Percentiles rank a stretch among this genome's conserved stretches.
Conservation (phyloP, 2,329 filamentous ascomycete species). For the Trichoderma simmonsii region DNA sequence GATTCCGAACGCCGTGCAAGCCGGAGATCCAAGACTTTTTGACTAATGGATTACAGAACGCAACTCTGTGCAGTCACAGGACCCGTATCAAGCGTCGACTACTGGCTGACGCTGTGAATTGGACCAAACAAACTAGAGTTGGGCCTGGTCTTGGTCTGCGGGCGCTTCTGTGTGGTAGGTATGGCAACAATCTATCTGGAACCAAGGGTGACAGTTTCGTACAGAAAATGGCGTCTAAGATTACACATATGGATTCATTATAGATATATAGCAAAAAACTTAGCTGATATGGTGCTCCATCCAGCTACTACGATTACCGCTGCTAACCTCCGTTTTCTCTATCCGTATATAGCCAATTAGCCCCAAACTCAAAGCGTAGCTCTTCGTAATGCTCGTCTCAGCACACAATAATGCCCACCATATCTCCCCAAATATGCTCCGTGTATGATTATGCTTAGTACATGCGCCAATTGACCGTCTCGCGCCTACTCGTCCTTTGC, state of each 20-base stretch:
- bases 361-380: not conserved
- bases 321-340: constrained; percentile 1
- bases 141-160: not conserved
- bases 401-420: not conserved
- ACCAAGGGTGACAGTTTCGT: not conserved
- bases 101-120: not conserved
- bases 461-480: not conserved
- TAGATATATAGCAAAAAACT: not conserved
- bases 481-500: constrained; percentile 31
- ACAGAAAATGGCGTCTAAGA: not conserved
- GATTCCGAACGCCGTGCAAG: not conserved
- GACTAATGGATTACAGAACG: not conserved
- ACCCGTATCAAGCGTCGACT: not conserved
- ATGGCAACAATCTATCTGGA: not conserved
- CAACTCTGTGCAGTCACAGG: not conserved
- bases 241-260: not conserved
- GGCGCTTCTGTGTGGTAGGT: not conserved
- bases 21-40: not conserved
- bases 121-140: not conserved
- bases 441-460: not conserved
- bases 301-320: not conserved
- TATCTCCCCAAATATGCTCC: not conserved
- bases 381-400: constrained; percentile 4
- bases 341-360: constrained; percentile 11
- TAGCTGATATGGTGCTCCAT: not conserved